Evolutionary conservation across 2,329 filamentous ascomycete genomes (phyloP).

Genomic region (Aspergillus oerlinghausenensis): DNA sequence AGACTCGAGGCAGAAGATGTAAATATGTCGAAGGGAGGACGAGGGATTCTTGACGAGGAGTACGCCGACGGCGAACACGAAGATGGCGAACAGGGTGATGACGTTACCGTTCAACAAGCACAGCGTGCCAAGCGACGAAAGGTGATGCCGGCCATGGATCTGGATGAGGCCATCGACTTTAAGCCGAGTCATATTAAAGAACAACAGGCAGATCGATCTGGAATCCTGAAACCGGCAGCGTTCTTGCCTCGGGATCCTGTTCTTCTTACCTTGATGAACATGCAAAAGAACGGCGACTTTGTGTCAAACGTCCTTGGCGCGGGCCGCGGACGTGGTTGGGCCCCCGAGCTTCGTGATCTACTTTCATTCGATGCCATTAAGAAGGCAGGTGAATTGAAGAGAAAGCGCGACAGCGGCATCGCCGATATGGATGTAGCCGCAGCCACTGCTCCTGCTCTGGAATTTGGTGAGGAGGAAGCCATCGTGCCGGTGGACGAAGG

Average conservation of each 20-base stretch:
- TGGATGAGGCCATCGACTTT: constrained; percentile 77
- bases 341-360: constrained; percentile 86
- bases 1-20: constrained; percentile 29
- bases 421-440: constrained; percentile 71
- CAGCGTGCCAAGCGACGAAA: constrained; percentile 76
- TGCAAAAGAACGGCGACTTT: constrained; percentile 88
- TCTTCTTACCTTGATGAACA: constrained; percentile 79
- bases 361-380: constrained; percentile 80
- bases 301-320: constrained; percentile 82
- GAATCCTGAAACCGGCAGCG: constrained; percentile 75
- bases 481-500: constrained; percentile 46
- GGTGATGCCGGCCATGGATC: constrained; percentile 55
- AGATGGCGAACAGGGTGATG: constrained; percentile 43
- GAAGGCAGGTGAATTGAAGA: constrained; percentile 75
- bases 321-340: constrained; percentile 73
- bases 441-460: constrained; percentile 57
- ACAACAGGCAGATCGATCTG: constrained; percentile 78
- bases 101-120: constrained; percentile 55
- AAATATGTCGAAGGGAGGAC: constrained; percentile 31
- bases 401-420: constrained; percentile 86
- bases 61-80: constrained; percentile 49
- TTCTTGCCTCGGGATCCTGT: constrained; percentile 86
- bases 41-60: constrained; percentile 38
- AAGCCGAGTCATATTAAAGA: constrained; percentile 74
- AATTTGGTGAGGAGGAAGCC: constrained; percentile 63